These are phyloP conservation scores for Kwoniella shivajii DNA, from an alignment of 1,284 basidiomycete genomes.

Conservation along the genomic window DNA sequence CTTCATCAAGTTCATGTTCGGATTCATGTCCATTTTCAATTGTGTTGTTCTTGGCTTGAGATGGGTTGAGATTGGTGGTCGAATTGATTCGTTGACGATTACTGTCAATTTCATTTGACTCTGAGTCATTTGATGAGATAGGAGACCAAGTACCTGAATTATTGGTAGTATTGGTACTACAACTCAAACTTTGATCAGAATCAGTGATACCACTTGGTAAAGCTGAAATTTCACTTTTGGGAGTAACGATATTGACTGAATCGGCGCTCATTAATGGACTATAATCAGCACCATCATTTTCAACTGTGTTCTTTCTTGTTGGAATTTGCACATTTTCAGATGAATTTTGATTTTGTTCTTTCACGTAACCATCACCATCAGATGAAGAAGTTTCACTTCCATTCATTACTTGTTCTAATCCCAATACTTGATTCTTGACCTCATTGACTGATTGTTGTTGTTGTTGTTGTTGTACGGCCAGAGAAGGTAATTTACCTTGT, in stretches of 20 bases:
- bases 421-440: neutral
- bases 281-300: too few relatives aligned
- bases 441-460: neutral
- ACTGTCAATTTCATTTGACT: neutral
- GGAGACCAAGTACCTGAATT: conserved; percentile 23
- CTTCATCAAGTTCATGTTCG: too few relatives aligned
- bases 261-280: conserved; percentile 17
- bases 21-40: too few relatives aligned
- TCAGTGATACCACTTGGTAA: conserved; percentile 23
- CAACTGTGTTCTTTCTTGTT: neutral
- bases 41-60: too few relatives aligned
- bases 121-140: conserved; percentile 8
- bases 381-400: too few relatives aligned
- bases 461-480: conserved; percentile 10
- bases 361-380: too few relatives aligned
- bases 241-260: conserved; percentile 26
- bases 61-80: neutral
- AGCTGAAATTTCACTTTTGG: conserved; percentile 20
- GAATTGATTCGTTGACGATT: neutral
- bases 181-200: conserved; percentile 4
- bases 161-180: neutral
- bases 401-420: too few relatives aligned
- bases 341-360: neutral
- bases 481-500: conserved; percentile 51
- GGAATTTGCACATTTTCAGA: too few relatives aligned